These are phyloP conservation scores for Polymyxa betae DNA, from an alignment of 208 protist species.

Conservation along the genomic window DNA sequence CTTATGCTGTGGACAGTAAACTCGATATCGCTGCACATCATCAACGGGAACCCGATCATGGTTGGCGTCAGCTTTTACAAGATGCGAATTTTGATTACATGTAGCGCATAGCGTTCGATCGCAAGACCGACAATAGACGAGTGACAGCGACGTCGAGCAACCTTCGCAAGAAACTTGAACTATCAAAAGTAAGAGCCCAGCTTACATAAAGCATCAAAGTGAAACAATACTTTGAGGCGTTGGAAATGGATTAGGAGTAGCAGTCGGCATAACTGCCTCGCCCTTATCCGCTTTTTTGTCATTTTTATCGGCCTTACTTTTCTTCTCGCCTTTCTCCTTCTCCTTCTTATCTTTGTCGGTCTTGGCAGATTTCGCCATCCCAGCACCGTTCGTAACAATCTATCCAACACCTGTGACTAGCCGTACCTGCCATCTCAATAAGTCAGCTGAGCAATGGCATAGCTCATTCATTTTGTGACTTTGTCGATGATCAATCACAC, in stretches of 20 bases:
- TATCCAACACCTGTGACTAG: no score
- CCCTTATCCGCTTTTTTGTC: neutral
- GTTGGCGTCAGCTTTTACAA: neutral
- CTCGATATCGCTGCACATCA: neutral
- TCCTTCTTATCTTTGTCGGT: neutral
- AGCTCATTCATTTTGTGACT: no score
- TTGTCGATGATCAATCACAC: no score
- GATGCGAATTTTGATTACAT: neutral
- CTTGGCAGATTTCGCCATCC: no score
- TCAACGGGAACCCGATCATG: neutral
- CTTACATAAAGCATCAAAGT: no score
- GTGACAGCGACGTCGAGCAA: neutral
- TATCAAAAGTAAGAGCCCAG: no score
- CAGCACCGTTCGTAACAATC: no score
- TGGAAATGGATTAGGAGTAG: no score
- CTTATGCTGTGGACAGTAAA: neutral
- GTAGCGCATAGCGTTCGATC: neutral
- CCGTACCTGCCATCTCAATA: no score
- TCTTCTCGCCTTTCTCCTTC: constrained; percentile 8
- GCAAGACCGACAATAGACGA: neutral
- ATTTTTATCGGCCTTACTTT: neutral
- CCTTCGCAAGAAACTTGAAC: neutral
- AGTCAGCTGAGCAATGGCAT: no score
- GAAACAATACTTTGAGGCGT: no score
- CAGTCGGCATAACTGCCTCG: no score